Evolutionary conservation across 1,284 basidiomycete genomes (phyloP), one percentile per base, ranked within the genome.

Genomic region (Apiotrichum mycotoxinovorans): DNA sequence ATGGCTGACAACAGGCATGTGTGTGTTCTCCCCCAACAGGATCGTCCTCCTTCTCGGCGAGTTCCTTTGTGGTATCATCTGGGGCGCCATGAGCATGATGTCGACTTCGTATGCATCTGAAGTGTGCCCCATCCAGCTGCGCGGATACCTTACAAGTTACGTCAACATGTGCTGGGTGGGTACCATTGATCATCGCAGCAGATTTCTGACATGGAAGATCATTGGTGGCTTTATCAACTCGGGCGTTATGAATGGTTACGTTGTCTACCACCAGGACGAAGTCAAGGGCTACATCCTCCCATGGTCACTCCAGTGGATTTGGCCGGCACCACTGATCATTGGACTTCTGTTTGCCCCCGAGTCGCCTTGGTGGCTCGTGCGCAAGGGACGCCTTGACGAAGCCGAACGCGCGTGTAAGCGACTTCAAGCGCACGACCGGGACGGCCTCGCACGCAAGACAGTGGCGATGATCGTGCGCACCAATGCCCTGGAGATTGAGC

Each of bases 161-260:
- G 78, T 81, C 64, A 80, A 80, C 69, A 66, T 79, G 27, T 81
- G 80, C 67, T 81, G 80, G 80, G 80, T 77, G 8, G 17, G 37
- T 35, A 35, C 34, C 12, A 17, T 17, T n/a, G 37, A 38, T 8
- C 12, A 42, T 2, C n/a, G n/a, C n/a, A n/a, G n/a, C 12, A 30
- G 12, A 7, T 30, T 17, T 18, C 37, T 38, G 25, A 67, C 78
- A 25, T 77, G 77, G 14, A 64, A 67, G 51, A 43, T 58, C 17
- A 33, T 58, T 47, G 37, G 37, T 18, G 37, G 37, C 37, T 38
- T 38, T n/a, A 38, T 38, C 17, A 38, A 38, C 37, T 38, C 37
- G 4, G 37, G 37, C 34, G 55, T 63, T 4, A 48, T 44, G 22
- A 44, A 44, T 25, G 42, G 22, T 23, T 44, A 44, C 42, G 23